These are phyloP conservation scores for Phyllostachys edulis DNA, from an alignment of 176 grass and related monocot species.

Conservation along the genomic window DNA sequence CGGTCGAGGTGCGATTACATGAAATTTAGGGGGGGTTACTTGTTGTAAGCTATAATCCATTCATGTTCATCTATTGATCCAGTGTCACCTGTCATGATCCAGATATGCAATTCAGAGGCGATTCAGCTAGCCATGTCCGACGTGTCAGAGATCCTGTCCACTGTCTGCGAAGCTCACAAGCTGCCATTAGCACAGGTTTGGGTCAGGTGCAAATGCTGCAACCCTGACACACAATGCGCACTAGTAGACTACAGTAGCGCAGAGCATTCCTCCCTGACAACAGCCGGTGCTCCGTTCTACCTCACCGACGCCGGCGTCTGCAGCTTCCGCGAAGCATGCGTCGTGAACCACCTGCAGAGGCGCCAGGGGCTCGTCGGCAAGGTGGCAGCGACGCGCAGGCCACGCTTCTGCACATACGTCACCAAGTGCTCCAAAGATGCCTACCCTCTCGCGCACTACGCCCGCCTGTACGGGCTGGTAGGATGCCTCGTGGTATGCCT, in stretches of 20 bases:
- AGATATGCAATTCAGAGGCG: constrained; percentile 52
- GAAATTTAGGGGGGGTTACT: too few species aligned
- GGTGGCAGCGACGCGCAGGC: constrained; percentile 12
- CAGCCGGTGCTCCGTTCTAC: constrained; percentile 51
- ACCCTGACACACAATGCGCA: neutral
- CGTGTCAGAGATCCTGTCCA: constrained; percentile 47
- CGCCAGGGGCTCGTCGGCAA: constrained; percentile 67
- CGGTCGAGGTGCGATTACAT: too few species aligned
- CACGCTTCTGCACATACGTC: constrained; percentile 62
- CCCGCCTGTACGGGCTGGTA: constrained; percentile 51
- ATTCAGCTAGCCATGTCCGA: constrained; percentile 52
- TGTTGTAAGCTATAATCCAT: neutral
- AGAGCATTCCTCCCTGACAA: constrained; percentile 52
- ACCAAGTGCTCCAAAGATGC: constrained; percentile 61
- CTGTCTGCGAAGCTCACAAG: constrained; percentile 51
- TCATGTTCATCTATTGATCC: neutral
- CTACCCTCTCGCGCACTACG: constrained; percentile 87
- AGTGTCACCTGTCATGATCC: neutral
- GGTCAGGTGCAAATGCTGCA: constrained; percentile 63
- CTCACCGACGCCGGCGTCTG: constrained; percentile 33
- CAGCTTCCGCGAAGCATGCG: constrained; percentile 70
- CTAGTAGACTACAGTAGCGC: neutral
- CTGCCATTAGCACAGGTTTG: constrained; percentile 82
- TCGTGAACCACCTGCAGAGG: constrained; percentile 75
- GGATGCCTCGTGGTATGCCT: constrained; percentile 66